A percentile compares a stretch with the other conserved stretches of the same genome.
Evolutionary conservation across 2,329 filamentous ascomycete genomes (phyloP).

Genomic region (Lojkania enalia): DNA sequence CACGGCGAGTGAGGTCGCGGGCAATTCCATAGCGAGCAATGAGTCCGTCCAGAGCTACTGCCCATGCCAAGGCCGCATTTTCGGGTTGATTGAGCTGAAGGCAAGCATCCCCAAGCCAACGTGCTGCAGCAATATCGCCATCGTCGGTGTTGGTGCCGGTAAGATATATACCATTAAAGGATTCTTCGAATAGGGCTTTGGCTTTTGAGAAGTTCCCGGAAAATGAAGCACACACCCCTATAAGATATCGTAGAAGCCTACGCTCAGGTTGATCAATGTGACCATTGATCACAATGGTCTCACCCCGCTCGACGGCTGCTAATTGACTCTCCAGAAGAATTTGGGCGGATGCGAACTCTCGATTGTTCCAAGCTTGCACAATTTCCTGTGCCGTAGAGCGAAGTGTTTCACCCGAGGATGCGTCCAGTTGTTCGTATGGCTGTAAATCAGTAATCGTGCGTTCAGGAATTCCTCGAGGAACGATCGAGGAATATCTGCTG

Average conservation of each 20-base stretch:
- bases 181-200: slow-evolving; percentile 33
- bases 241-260: slow-evolving; percentile 30
- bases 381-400: no score
- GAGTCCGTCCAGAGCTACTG: slow-evolving; percentile 32
- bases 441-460: no score
- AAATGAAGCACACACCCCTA: slow-evolving; percentile 33
- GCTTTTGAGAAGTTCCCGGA: slow-evolving; percentile 33
- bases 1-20: slow-evolving; percentile 18
- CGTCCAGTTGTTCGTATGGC: no score
- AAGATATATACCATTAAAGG: slow-evolving; percentile 28
- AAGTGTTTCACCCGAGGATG: no score
- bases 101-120: slow-evolving; percentile 40
- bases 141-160: slow-evolving; percentile 28
- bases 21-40: slow-evolving; percentile 20
- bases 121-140: slow-evolving; percentile 37
- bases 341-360: slow-evolving; percentile 24
- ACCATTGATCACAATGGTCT: slow-evolving; percentile 15
- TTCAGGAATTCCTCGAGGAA: no score
- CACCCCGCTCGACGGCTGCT: slow-evolving; percentile 29
- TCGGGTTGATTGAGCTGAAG: slow-evolving; percentile 31
- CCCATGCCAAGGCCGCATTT: slow-evolving; percentile 34
- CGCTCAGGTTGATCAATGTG: slow-evolving; percentile 28
- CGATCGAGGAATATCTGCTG: no score
- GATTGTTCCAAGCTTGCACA: slow-evolving; percentile 23
- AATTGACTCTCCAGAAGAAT: slow-evolving; percentile 29